Base-by-base conservation (phyloP, 805 yeast species). In the Wickerhamiella parazyma region DNA sequence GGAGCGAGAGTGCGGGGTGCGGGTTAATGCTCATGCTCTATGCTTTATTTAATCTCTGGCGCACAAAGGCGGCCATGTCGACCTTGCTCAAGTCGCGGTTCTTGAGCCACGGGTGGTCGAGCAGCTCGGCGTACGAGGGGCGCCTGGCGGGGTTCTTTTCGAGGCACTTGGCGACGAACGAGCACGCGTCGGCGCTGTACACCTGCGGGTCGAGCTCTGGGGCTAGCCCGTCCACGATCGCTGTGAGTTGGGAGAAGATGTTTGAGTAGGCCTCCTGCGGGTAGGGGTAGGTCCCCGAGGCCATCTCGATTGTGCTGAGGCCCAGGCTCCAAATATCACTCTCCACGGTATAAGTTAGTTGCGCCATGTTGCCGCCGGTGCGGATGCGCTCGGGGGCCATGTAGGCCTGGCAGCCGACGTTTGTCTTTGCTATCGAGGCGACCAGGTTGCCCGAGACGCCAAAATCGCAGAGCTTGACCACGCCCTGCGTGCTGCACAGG, bases 311-410 rank as follows among this genome's bases (percentile, higher is more conserved):
- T 17, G 89, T 72, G 16, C 87, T 75, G 45, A 89, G 68, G 0
- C 97, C 98, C 36, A 89, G 63, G 0, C 95, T 85, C 98, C 98
- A 89, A 48, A 89, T 76, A 62, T 89, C 98, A 8, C 94, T 79
- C 57, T 89, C 96, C 3, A 86, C 95, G 1, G 95, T 77, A 62
- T 89, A 89, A 0, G 91, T 75, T 7, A 89, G 49, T 67, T 76
- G 48, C 71, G 55, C 52, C 22, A 51, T 49, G 31, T 50, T 46
- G 29, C 54, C 51, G n/a, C 49, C 50, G 14, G 51, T 52, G 46
- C 52, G 51, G 53, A 91, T 91, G 56, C 98, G 73, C 59, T 89
- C 98, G 1, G 98, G 98, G 1, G 97, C 97, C 97, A 91, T 91
- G 62, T 89, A 89, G 1, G 94, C 81, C 63, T 91, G 98, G 63